Base-by-base conservation (phyloP, 768 basidiomycete genomes). In the Panus rudis region DNA sequence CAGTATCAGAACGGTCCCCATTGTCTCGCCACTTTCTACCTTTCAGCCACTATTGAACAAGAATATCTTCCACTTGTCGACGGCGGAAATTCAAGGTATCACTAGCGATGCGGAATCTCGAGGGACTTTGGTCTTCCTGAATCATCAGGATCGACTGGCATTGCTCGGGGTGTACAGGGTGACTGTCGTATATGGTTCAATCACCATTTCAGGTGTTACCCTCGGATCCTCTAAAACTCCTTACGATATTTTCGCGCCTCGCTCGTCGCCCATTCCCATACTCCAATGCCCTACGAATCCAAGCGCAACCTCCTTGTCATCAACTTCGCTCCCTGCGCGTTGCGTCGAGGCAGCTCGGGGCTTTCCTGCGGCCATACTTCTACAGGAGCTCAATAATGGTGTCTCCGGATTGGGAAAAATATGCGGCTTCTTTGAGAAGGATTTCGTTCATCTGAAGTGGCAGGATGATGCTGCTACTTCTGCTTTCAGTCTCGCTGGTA, bases 251-350 rank as follows among this genome's bases (percentile, higher is more conserved):
- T 93, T 79, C 55, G 84, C 89, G 0, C 89, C 92, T 0, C 71
- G 77, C 3, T 87, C 81, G 0, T 78, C 87, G n/a, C 87, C 90
- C 0, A 56, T 92, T 4, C 87, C 90, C 0, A 56, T 69, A 62
- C 47, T 74, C 66, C 53, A 59, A 13, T n/a, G n/a, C n/a, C n/a
- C n/a, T n/a, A n/a, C n/a, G n/a, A n/a, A n/a, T n/a, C n/a, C n/a
- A n/a, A n/a, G n/a, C n/a, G n/a, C n/a, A n/a, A n/a, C n/a, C n/a
- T 57, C 65, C 50, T 51, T 51, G 21, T 55, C 64, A 1, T 27
- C 48, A 8, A 19, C 1, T 14, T n/a, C 6, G 25, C 45, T 57
- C 17, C 58, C 53, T 1, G 41, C 10, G 20, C 48, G 51, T 32
- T 32, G 59, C 6, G 28, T 43, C 6, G 26, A 24, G 16, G 28